Percentiles rank a stretch among this genome's conserved stretches.
Evolutionary conservation across 2,329 filamentous ascomycete species (phyloP).

Genomic region (Aspergillus fumigatus): DNA sequence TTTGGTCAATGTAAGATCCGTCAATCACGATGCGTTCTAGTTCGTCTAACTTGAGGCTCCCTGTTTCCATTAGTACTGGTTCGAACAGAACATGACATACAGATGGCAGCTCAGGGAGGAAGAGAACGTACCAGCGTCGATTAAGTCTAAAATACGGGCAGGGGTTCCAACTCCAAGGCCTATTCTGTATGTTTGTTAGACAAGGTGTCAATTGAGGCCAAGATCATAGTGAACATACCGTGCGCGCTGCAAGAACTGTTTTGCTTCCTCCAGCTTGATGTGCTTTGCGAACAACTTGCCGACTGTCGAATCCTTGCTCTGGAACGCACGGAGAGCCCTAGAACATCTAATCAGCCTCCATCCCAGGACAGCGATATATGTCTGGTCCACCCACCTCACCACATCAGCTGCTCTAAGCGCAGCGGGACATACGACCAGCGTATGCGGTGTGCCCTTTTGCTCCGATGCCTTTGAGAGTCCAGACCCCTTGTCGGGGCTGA

Average conservation of each 20-base stretch:
- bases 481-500: slow-evolving; percentile 50
- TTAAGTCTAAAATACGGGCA: slow-evolving; percentile 71
- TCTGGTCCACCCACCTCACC: slow-evolving; percentile 52
- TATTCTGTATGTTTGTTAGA: slow-evolving; percentile 50
- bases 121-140: slow-evolving; percentile 64
- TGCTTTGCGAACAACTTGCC: slow-evolving; percentile 97
- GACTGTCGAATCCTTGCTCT: slow-evolving; percentile 70
- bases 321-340: slow-evolving; percentile 70
- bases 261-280: slow-evolving; percentile 87
- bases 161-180: slow-evolving; percentile 91
- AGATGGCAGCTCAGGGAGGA: background rate
- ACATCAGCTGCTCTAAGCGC: slow-evolving; percentile 83
- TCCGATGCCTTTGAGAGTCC: slow-evolving; percentile 62
- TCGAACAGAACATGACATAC: background rate
- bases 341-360: background rate
- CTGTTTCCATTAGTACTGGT: slow-evolving; percentile 33
- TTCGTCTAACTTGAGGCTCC: slow-evolving; percentile 64
- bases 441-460: slow-evolving; percentile 72
- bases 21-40: slow-evolving; percentile 81
- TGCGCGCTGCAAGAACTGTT: slow-evolving; percentile 65
- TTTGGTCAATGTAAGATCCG: slow-evolving; percentile 87
- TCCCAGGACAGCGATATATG: background rate
- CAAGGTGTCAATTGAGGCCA: background rate
- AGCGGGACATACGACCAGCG: slow-evolving; percentile 78
- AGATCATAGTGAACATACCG: slow-evolving; percentile 35